Evolutionary conservation across 2,329 filamentous ascomycete species (phyloP).

Genomic region (Neofusicoccum kwambonambiense): DNA sequence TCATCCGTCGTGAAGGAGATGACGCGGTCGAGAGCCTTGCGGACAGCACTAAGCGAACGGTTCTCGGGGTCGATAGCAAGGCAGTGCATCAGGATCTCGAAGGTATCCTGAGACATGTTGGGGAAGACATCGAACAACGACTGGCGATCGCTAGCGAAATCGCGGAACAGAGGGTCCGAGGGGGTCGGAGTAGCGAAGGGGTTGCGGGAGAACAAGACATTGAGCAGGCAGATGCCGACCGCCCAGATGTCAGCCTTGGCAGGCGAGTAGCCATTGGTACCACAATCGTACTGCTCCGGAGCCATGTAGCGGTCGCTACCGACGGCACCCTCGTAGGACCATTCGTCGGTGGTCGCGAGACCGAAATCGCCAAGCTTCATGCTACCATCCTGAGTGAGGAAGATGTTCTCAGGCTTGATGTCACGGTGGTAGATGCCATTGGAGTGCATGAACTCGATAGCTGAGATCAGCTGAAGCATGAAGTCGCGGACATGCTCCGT

Average conservation of each 20-base stretch:
- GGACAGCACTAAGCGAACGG: constrained; percentile 76
- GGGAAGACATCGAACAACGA: constrained; percentile 97
- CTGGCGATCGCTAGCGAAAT: constrained; percentile 91
- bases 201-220: constrained; percentile 94
- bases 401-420: constrained; percentile 99
- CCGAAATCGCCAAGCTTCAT: constrained; percentile 99
- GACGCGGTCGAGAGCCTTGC: constrained; percentile 73
- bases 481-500: constrained; percentile 96
- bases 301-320: constrained; percentile 99
- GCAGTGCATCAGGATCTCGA: constrained; percentile 86
- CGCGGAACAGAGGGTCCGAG: constrained; percentile 87
- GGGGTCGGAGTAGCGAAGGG: constrained; percentile 89
- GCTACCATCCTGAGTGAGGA: constrained; percentile 77
- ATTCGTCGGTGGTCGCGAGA: constrained; percentile 81
- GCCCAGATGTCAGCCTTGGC: constrained; percentile 96
- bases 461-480: constrained; percentile 90
- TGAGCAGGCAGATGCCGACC: constrained; percentile 92
- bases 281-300: constrained; percentile 93
- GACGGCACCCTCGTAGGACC: constrained; percentile 90
- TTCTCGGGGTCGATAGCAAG: constrained; percentile 88
- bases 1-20: constrained; percentile 93
- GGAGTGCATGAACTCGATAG: constrained; percentile 84
- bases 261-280: constrained; percentile 83
- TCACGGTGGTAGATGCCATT: constrained; percentile 94
- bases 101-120: constrained; percentile 97